phyloP scores from a whole-genome alignment of 805 yeast genomes.

The Saccharomycopsis javanensis region DNA sequence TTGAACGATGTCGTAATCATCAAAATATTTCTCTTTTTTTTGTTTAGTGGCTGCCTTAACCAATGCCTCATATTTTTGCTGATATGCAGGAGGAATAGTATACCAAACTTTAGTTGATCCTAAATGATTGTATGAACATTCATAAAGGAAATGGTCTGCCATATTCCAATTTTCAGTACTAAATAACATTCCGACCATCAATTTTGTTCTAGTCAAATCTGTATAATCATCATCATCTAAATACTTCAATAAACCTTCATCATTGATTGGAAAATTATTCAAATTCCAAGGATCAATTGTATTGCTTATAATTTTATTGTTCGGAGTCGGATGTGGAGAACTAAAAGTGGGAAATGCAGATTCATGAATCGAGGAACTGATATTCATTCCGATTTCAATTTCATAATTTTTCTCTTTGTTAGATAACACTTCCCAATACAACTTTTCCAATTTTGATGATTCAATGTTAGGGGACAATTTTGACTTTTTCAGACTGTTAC shows the following conservation, averaged over 20 bases:
- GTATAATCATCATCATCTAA: slow-evolving; percentile 35
- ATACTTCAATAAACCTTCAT: slow-evolving; percentile 40
- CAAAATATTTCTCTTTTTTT: slow-evolving; percentile 6
- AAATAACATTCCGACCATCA: slow-evolving; percentile 44
- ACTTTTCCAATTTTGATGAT: slow-evolving; percentile 28
- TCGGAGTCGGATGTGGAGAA: slow-evolving; percentile 12
- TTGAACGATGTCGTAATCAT: slow-evolving; percentile 8
- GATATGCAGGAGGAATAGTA: slow-evolving; percentile 48
- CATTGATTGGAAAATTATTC: slow-evolving; percentile 41
- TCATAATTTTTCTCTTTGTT: slow-evolving; percentile 26
- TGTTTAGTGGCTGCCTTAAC: slow-evolving; percentile 18
- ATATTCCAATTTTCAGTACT: slow-evolving; percentile 47
- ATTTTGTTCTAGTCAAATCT: slow-evolving; percentile 32
- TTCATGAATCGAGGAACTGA: slow-evolving; percentile 32
- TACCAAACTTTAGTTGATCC: slow-evolving; percentile 55
- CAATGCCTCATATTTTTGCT: slow-evolving; percentile 40
- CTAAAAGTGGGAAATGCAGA: slow-evolving; percentile 28
- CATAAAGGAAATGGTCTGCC: slow-evolving; percentile 52
- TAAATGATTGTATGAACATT: slow-evolving; percentile 41
- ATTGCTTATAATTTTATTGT: slow-evolving; percentile 1
- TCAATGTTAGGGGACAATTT: slow-evolving; percentile 1
- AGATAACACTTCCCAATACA: slow-evolving; percentile 35
- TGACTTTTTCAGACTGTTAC: neutral
- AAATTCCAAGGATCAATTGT: slow-evolving; percentile 44
- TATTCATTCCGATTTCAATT: slow-evolving; percentile 29